These are phyloP conservation scores for Cladosporium sp. DNA, from an alignment of 2,329 filamentous ascomycete species.

Conservation along the genomic window DNA sequence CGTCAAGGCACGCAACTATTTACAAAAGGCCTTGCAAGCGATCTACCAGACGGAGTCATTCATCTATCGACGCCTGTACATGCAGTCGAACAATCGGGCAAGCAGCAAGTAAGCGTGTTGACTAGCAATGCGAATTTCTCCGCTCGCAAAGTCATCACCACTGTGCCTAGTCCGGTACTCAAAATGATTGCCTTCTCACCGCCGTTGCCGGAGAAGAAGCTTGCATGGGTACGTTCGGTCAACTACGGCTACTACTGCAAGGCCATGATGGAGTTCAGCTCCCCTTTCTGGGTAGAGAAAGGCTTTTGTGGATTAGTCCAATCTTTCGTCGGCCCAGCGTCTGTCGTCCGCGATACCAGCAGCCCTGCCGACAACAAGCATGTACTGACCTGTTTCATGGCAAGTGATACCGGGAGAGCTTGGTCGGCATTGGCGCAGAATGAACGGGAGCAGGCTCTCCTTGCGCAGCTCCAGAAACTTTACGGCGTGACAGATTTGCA, in stretches of 20 bases:
- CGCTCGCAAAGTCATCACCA: slow-evolving; percentile 45
- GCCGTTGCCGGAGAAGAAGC: slow-evolving; percentile 39
- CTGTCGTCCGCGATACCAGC: slow-evolving; percentile 44
- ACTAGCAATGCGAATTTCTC: neutral
- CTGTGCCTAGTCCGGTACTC: slow-evolving; percentile 45
- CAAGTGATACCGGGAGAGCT: slow-evolving; percentile 33
- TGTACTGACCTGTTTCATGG: slow-evolving; percentile 40
- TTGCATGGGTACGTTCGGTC: slow-evolving; percentile 32
- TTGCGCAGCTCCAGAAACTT: slow-evolving; percentile 33
- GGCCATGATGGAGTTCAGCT: slow-evolving; percentile 43
- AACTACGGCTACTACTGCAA: slow-evolving; percentile 49
- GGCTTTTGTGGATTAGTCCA: slow-evolving; percentile 45
- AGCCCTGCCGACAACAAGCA: slow-evolving; percentile 22
- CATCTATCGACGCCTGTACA: slow-evolving; percentile 29
- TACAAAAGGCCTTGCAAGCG: slow-evolving; percentile 33
- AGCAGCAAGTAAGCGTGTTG: neutral
- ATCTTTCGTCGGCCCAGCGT: slow-evolving; percentile 43
- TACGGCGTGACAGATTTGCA: slow-evolving; percentile 22
- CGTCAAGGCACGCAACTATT: slow-evolving; percentile 45
- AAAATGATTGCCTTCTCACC: slow-evolving; percentile 47
- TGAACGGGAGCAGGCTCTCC: slow-evolving; percentile 28
- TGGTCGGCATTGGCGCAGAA: slow-evolving; percentile 32
- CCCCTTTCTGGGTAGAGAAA: slow-evolving; percentile 43
- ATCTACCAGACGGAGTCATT: slow-evolving; percentile 28
- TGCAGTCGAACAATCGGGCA: slow-evolving; percentile 19